Percentiles rank a stretch among this genome's conserved stretches.
phyloP scores from a whole-genome alignment of 495 filamentous ascomycete species.

The Schizothecium vesticola region DNA sequence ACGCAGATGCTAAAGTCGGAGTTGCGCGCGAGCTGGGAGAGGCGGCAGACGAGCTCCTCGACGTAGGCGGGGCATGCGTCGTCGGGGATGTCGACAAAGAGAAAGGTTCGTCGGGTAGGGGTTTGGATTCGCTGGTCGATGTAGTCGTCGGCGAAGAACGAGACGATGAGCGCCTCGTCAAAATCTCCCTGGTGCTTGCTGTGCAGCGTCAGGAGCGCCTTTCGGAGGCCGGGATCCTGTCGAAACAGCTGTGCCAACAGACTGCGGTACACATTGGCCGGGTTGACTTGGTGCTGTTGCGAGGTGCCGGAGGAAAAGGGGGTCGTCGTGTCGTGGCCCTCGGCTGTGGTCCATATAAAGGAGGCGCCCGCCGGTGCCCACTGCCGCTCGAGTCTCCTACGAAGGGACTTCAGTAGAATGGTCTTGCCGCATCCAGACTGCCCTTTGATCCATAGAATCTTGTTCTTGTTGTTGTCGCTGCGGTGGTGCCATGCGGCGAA shows the following conservation, averaged over 20 bases:
- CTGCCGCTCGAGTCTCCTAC: slow-evolving; percentile 25
- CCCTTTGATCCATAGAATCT: slow-evolving; percentile 35
- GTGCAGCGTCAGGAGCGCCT: slow-evolving; percentile 19
- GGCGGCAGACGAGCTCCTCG: slow-evolving; percentile 26
- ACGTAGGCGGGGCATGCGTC: slow-evolving; percentile 26
- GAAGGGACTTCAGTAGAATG: slow-evolving; percentile 27
- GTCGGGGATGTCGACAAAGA: slow-evolving; percentile 33
- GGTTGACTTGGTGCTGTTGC: slow-evolving; percentile 16
- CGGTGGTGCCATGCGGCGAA: slow-evolving; percentile 36
- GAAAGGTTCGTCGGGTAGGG: slow-evolving; percentile 28
- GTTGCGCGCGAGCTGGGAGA: slow-evolving; percentile 31
- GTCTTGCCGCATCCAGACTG: slow-evolving; percentile 33
- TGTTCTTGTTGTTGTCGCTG: slow-evolving; percentile 24
- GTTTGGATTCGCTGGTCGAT: slow-evolving; percentile 25
- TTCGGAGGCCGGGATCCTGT: slow-evolving; percentile 29
- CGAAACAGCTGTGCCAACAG: slow-evolving; percentile 32
- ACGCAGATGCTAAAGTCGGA: slow-evolving; percentile 37
- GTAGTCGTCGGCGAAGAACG: slow-evolving; percentile 37
- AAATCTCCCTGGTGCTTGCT: slow-evolving; percentile 17
- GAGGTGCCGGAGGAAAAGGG: slow-evolving; percentile 14
- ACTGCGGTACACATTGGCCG: slow-evolving; percentile 28
- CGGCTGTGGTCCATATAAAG: slow-evolving; percentile 26
- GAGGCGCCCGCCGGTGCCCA: slow-evolving; percentile 26
- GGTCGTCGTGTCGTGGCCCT: slow-evolving; percentile 19
- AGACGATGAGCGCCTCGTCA: slow-evolving; percentile 28